Conservation (phyloP, 2,329 filamentous ascomycete genomes). For the Trichoderma sp. region DNA sequence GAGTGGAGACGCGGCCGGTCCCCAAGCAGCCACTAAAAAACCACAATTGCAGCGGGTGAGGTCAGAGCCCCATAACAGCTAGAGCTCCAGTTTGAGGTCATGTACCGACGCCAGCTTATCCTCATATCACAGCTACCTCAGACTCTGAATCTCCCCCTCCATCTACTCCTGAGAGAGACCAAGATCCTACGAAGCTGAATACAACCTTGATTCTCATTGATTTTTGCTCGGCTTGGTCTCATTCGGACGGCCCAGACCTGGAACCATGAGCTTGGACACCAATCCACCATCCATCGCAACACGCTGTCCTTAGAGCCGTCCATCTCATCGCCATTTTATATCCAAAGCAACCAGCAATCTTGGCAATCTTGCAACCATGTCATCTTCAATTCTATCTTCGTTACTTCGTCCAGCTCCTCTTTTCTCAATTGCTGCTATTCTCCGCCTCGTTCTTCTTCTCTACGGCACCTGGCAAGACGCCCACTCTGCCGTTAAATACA, state of each 20-base stretch:
- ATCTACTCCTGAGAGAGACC: not conserved
- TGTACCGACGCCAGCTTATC: not conserved
- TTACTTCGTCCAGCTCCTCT: slow-evolving; percentile 47
- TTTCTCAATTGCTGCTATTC: slow-evolving; percentile 58
- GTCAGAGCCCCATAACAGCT: not conserved
- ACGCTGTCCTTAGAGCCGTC: slow-evolving; percentile 17
- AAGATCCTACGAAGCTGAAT: no score
- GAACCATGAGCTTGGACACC: not conserved
- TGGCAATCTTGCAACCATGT: slow-evolving; percentile 26
- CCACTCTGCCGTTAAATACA: slow-evolving; percentile 91
- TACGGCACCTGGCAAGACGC: slow-evolving; percentile 95
- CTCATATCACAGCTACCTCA: not conserved
- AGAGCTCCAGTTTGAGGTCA: not conserved
- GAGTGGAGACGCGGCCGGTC: not conserved
- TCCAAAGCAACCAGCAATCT: not conserved
- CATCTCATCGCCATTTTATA: no score
- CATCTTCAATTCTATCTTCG: slow-evolving; percentile 22
- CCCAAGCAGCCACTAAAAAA: not conserved
- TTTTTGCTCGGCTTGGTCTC: not conserved
- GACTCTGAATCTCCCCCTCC: not conserved
- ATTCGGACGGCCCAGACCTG: not conserved
- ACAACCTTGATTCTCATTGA: not conserved
- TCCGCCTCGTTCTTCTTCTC: slow-evolving; percentile 73
- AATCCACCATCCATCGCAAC: slow-evolving; percentile 2
- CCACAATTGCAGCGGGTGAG: not conserved